Evolutionary conservation across 441 rosid species (phyloP).

Genomic region (Eugenia klotzschiana): DNA sequence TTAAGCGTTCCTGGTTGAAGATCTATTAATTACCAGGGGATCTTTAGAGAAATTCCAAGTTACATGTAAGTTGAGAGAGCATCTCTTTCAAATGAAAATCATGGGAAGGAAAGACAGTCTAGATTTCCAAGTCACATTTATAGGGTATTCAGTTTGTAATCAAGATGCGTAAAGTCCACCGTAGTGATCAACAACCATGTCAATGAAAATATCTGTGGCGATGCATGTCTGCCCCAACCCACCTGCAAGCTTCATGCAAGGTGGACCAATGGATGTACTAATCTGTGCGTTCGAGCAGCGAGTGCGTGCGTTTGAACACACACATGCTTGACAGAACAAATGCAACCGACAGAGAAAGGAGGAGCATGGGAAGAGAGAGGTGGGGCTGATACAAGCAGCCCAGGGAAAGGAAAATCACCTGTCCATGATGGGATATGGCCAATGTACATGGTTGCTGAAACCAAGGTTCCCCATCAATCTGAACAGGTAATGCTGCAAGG

Average conservation of each 20-base stretch:
- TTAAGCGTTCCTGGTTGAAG: neutral
- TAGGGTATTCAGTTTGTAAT: neutral
- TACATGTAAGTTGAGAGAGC: neutral
- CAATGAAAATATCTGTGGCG: neutral
- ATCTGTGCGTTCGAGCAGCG: neutral
- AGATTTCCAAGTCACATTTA: neutral
- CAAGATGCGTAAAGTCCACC: neutral
- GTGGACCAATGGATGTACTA: neutral
- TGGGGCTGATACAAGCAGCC: neutral
- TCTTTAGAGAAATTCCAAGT: neutral
- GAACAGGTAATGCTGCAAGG: constrained; percentile 73
- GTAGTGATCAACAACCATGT: neutral
- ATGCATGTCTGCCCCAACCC: neutral
- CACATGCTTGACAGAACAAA: neutral
- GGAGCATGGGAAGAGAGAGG: neutral
- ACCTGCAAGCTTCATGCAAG: neutral
- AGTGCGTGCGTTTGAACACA: neutral
- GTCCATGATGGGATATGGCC: constrained; percentile 80
- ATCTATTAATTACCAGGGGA: neutral
- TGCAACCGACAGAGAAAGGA: neutral
- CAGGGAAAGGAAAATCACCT: constrained; percentile 33
- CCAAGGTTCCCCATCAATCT: constrained; percentile 98
- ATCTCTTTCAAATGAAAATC: neutral
- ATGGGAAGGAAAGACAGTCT: neutral
- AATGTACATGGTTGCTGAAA: constrained; percentile 76